Conservation (phyloP, 2,329 filamentous ascomycete species). For the Bertia moriformis region DNA sequence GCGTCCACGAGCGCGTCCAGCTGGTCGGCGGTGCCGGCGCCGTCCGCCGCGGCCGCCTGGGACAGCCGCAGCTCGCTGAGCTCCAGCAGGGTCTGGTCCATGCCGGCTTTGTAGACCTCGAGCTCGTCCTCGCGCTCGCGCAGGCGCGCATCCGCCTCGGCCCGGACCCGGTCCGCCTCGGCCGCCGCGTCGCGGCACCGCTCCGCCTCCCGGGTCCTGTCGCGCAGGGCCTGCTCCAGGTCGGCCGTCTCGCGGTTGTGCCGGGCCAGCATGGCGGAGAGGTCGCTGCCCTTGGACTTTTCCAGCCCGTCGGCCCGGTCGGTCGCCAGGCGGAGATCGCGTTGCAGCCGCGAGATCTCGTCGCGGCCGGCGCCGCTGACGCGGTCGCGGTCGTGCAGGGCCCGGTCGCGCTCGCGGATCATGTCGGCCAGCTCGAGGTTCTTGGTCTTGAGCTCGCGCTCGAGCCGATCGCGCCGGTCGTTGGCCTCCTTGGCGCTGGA, state of each 20-base stretch:
- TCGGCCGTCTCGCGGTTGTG: constrained; percentile 96
- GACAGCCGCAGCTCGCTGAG: constrained; percentile 82
- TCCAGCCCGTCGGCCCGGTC: constrained; percentile 87
- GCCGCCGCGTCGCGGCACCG: no score
- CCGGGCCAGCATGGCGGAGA: constrained; percentile 83
- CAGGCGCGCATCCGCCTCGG: no score
- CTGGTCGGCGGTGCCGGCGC: constrained; percentile 67
- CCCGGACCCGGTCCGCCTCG: no score
- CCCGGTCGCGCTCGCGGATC: constrained; percentile 92
- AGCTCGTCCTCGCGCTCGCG: no score
- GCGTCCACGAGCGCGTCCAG: constrained; percentile 78
- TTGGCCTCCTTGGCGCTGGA: constrained; percentile 97
- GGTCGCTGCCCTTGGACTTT: constrained; percentile 81
- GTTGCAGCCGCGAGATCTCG: constrained; percentile 83
- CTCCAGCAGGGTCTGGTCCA: constrained; percentile 90
- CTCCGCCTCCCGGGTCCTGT: no score
- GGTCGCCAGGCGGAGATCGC: constrained; percentile 79
- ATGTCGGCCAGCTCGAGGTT: constrained; percentile 95
- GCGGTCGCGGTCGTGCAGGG: constrained; percentile 84
- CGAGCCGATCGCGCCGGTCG: constrained; percentile 81
- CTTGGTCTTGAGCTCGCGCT: constrained; percentile 97
- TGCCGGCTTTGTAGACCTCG: constrained; percentile 92
- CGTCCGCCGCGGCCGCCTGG: constrained; percentile 57
- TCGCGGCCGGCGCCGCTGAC: constrained; percentile 72
- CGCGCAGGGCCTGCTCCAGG: constrained; percentile 72